Percentiles rank a stretch among this genome's conserved stretches.
Conservation (phyloP, 192 early-diverging fungal species). For the Diversispora epigaea region DNA sequence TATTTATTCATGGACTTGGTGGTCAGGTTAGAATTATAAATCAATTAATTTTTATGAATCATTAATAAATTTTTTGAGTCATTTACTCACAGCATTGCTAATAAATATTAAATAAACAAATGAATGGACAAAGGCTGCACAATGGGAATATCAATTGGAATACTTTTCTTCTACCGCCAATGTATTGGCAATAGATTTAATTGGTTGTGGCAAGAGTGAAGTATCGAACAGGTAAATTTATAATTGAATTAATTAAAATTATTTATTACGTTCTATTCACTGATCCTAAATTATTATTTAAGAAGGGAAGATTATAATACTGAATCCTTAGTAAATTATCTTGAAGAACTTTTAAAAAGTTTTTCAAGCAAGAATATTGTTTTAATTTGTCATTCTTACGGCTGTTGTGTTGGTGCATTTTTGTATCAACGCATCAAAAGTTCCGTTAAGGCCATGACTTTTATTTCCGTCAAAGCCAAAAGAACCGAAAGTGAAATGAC, state of each 20-base stretch:
- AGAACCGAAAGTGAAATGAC: conserved; percentile 42
- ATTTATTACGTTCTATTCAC: background rate
- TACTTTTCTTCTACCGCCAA: conserved; percentile 53
- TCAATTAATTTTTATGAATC: background rate
- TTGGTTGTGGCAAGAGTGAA: conserved; percentile 59
- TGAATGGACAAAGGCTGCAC: conserved; percentile 43
- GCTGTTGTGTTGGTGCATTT: conserved; percentile 50
- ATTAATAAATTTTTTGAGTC: conserved; percentile 9
- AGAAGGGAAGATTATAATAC: conserved; percentile 52
- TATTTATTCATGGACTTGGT: conserved; percentile 60
- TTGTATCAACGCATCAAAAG: conserved; percentile 38
- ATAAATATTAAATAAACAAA: background rate
- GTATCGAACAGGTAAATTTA: conserved; percentile 44
- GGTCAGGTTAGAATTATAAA: conserved; percentile 49
- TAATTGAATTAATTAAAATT: background rate
- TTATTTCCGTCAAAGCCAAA: conserved; percentile 52
- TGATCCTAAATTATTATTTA: background rate
- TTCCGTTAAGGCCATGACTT: conserved; percentile 48
- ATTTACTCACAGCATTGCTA: background rate
- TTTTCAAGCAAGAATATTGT: conserved; percentile 51
- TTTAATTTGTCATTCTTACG: conserved; percentile 58
- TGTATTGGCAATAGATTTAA: conserved; percentile 54
- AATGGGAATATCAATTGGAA: conserved; percentile 58
- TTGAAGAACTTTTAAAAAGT: conserved; percentile 42
- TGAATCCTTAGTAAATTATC: conserved; percentile 46